Conservation (phyloP, 2,329 filamentous ascomycete genomes). For the Sporothrix euskadiensis region DNA sequence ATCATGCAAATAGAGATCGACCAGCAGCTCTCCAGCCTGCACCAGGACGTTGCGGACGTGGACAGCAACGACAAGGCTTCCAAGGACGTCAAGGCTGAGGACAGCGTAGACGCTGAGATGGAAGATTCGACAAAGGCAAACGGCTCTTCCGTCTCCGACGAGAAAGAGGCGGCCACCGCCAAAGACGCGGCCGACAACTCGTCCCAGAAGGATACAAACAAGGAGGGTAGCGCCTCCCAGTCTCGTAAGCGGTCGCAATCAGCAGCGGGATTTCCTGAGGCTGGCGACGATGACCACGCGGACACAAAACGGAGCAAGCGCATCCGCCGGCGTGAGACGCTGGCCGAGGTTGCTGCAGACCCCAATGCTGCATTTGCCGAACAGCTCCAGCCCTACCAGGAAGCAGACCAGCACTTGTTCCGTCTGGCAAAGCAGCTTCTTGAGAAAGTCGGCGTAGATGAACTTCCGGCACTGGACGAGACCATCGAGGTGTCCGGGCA, state of each 20-base stretch:
- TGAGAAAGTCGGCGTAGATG: constrained; percentile 54
- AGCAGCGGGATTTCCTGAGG: constrained; percentile 58
- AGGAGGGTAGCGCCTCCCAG: constrained; percentile 43
- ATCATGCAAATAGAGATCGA: constrained; percentile 45
- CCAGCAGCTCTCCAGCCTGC: constrained; percentile 36
- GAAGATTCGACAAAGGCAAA: background rate
- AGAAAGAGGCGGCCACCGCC: constrained; percentile 3
- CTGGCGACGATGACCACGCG: constrained; percentile 51
- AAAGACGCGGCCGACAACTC: constrained; percentile 15
- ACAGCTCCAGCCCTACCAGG: constrained; percentile 59
- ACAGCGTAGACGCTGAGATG: background rate
- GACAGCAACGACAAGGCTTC: constrained; percentile 18
- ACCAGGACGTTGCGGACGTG: background rate
- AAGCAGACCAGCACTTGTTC: constrained; percentile 58
- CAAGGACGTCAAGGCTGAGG: constrained; percentile 7
- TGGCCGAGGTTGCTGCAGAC: constrained; percentile 55
- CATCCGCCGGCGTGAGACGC: constrained; percentile 61
- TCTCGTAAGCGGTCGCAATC: constrained; percentile 62
- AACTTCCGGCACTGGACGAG: constrained; percentile 44
- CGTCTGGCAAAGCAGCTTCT: constrained; percentile 57
- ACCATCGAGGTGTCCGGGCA: constrained; percentile 53
- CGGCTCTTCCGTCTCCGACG: background rate
- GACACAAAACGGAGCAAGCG: constrained; percentile 66
- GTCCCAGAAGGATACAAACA: constrained; percentile 24
- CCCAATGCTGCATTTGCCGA: constrained; percentile 54